Evolutionary conservation across 1,284 basidiomycete species (phyloP).

Genomic region (Chalciporus piperatoides): DNA sequence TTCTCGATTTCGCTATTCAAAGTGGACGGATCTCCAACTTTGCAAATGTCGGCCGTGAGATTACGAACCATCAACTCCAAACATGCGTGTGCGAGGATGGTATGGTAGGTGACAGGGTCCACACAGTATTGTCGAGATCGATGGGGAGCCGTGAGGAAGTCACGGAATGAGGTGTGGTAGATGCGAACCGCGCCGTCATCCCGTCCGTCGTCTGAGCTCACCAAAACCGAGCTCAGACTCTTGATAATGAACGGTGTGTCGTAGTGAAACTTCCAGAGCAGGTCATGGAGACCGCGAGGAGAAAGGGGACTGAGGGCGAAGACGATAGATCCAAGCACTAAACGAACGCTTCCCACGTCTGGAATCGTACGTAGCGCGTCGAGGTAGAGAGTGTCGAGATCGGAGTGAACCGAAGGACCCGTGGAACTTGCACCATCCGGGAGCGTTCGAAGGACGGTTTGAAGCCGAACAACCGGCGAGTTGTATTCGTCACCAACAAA

Average conservation of each 20-base stretch:
- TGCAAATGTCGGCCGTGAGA: slow-evolving; percentile 18
- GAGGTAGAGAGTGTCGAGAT: slow-evolving; percentile 19
- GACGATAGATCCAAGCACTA: slow-evolving; percentile 16
- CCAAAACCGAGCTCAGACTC: slow-evolving; percentile 19
- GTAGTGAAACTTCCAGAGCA: slow-evolving; percentile 12
- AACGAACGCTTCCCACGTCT: slow-evolving; percentile 13
- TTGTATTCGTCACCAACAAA: slow-evolving; percentile 15
- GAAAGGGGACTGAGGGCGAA: slow-evolving; percentile 19
- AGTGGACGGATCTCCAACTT: slow-evolving; percentile 14
- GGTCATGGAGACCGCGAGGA: slow-evolving; percentile 11
- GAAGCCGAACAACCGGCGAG: slow-evolving; percentile 13
- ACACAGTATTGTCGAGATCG: slow-evolving; percentile 20
- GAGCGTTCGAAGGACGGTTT: slow-evolving; percentile 11
- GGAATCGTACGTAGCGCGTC: slow-evolving; percentile 15
- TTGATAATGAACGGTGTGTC: slow-evolving; percentile 9
- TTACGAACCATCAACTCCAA: slow-evolving; percentile 19
- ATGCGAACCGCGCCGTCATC: slow-evolving; percentile 13
- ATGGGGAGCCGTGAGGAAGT: slow-evolving; percentile 18
- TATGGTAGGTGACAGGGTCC: slow-evolving; percentile 13
- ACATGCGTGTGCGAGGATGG: slow-evolving; percentile 16
- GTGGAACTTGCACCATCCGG: slow-evolving; percentile 1
- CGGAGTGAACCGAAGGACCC: slow-evolving; percentile 13
- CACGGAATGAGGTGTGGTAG: slow-evolving; percentile 27
- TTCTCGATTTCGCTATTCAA: slow-evolving; percentile 19
- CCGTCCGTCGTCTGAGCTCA: slow-evolving; percentile 8